Base-by-base conservation (phyloP, 345 rosid genomes). In the Durio zibethinus region DNA sequence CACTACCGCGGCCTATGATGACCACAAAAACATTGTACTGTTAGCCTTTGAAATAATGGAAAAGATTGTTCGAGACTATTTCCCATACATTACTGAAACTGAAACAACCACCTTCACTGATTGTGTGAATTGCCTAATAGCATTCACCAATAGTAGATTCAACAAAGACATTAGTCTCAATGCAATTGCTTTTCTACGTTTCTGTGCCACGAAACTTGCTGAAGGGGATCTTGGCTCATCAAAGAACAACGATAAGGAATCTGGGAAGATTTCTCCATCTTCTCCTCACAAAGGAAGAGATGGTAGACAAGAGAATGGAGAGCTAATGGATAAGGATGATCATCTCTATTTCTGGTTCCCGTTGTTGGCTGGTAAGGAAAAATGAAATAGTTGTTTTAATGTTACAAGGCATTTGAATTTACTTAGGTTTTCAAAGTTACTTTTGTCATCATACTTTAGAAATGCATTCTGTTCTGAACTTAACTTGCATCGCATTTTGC, bases 71-170 rank as follows among this genome's bases (percentile, higher is more conserved):
- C 87, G 97, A 80, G 98, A 93, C 65, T 96, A 96, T 85, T 97
- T 93, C 80, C 99, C 98, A 35, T 92, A 91, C 82, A 96, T 96
- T 70, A 96, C 99, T 6, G 98, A 96, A 82, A 96, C 99, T 63
- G 99, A 96, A 87, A 90, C 99, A 68, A 96, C 99, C 69, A 96
- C 98, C 67, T 96, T 96, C 82, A 96, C 99, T 27, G 99, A 96
- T 83, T 96, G 98, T 86, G 99, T 96, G 54, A 96, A 93, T 82
- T 96, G 99, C 88, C 82, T 93, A 36, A 91, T 93, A 78, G 99
- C 99, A 78, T 96, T 93, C 87, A 96, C 99, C 76, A 96, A 96
- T 75, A 93, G 94, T 83, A 86, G 95, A 84, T 93, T 91, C 88
- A 92, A 92, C 85, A 93, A 91, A 80, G 99, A 96, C 68, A 90